phyloP scores from a whole-genome alignment of 345 rosid genomes.

The Lumnitzera racemosa region DNA sequence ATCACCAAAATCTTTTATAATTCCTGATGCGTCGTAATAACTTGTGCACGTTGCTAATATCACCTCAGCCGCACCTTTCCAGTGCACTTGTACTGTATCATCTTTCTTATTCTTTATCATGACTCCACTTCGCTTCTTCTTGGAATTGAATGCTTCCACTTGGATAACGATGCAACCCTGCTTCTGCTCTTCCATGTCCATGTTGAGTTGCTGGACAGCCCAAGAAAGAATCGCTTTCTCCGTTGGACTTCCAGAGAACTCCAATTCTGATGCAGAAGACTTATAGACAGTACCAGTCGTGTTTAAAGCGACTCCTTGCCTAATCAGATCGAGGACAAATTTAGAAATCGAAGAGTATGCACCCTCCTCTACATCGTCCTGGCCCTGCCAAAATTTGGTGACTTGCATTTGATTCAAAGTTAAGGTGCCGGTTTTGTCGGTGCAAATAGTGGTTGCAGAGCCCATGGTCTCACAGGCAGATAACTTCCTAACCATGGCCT shows the following conservation, averaged over 20 bases:
- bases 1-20: conserved; percentile 17
- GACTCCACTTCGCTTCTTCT: conserved; percentile 65
- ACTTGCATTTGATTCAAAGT: conserved; percentile 65
- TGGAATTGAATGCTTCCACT: conserved; percentile 63
- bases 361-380: conserved; percentile 13
- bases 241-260: conserved; percentile 59
- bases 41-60: conserved; percentile 56
- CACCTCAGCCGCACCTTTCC: conserved; percentile 88
- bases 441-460: conserved; percentile 69
- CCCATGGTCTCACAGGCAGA: conserved; percentile 89
- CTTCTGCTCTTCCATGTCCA: conserved; percentile 31
- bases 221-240: conserved; percentile 74
- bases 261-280: conserved; percentile 24
- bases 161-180: conserved; percentile 26
- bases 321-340: conserved; percentile 32
- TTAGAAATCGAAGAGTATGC: conserved; percentile 21
- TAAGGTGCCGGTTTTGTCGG: conserved; percentile 80
- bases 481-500: conserved; percentile 79
- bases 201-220: conserved; percentile 41
- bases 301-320: conserved; percentile 57
- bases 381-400: conserved; percentile 53
- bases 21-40: conserved; percentile 47
- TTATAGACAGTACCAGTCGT: conserved; percentile 49
- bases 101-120: conserved; percentile 28
- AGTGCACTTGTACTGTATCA: conserved; percentile 39